Evolutionary conservation across 495 filamentous ascomycete genomes (phyloP).

Genomic region (Pseudotulostoma volvatum): DNA sequence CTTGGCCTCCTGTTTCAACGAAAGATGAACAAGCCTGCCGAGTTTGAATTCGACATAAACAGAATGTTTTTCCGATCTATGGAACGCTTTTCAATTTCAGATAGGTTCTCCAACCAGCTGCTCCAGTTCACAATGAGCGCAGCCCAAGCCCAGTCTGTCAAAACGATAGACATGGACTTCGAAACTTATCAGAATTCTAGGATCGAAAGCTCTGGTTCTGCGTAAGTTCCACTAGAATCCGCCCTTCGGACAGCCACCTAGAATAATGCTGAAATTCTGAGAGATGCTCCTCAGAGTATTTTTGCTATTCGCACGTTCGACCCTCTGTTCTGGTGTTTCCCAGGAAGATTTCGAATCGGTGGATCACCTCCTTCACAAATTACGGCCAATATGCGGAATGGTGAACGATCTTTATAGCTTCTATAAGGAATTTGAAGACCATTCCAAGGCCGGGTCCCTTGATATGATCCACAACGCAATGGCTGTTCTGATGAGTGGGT

Average conservation of each 20-base stretch:
- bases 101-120: no score
- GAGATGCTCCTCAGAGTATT: neutral
- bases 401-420: conserved; percentile 1
- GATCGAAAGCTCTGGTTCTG: neutral
- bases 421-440: conserved; percentile 1
- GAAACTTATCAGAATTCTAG: no score
- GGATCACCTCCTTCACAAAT: neutral
- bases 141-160: no score
- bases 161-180: no score
- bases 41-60: no score
- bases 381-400: neutral
- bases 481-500: neutral
- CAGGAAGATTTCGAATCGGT: neutral
- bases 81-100: no score
- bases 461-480: conserved; percentile 1
- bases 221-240: neutral
- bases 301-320: neutral
- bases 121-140: no score
- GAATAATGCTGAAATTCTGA: neutral
- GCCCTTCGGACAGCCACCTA: neutral
- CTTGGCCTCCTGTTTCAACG: neutral
- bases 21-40: neutral
- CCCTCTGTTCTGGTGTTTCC: neutral
- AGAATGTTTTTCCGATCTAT: no score
- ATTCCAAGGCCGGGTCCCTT: neutral